These are phyloP conservation scores for Tuber magnatum DNA, from an alignment of 495 filamentous ascomycete genomes.

Conservation along the genomic window DNA sequence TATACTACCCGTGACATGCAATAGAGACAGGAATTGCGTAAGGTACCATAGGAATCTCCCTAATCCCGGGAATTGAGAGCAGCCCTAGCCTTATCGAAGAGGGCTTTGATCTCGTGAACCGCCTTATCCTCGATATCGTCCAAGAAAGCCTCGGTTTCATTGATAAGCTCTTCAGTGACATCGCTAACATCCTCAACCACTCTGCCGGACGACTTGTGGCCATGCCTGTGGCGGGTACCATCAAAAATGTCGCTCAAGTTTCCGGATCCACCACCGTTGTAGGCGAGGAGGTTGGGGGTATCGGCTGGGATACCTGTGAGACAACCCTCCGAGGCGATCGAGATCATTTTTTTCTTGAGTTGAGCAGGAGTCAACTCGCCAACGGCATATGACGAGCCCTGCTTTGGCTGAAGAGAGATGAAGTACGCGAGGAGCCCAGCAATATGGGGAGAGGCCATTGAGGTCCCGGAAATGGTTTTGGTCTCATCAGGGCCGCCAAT, in stretches of 20 bases:
- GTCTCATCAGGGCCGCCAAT: constrained; percentile 85
- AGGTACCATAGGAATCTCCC: constrained; percentile 12
- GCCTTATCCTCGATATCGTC: constrained; percentile 52
- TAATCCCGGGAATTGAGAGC: constrained; percentile 28
- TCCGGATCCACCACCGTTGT: constrained; percentile 92
- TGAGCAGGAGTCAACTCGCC: constrained; percentile 85
- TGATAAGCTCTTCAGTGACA: constrained; percentile 51
- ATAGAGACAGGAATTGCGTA: constrained; percentile 17
- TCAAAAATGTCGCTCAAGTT: constrained; percentile 83
- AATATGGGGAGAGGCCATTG: constrained; percentile 98
- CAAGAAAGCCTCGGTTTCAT: constrained; percentile 64
- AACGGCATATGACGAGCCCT: constrained; percentile 82
- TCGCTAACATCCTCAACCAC: constrained; percentile 54
- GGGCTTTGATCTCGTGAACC: constrained; percentile 39
- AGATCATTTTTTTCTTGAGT: constrained; percentile 81
- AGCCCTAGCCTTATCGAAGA: constrained; percentile 36
- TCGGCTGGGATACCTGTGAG: constrained; percentile 76
- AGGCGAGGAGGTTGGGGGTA: constrained; percentile 86
- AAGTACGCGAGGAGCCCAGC: constrained; percentile 95
- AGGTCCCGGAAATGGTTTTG: constrained; percentile 99
- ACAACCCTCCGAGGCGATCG: constrained; percentile 69
- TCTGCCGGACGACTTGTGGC: constrained; percentile 26
- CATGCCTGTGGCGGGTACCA: constrained; percentile 54
- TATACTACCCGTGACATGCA: constrained; percentile 10
- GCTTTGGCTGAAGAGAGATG: constrained; percentile 85